A percentile compares a stretch with the other conserved stretches of the same genome.
phyloP scores from a whole-genome alignment of 2,329 filamentous ascomycete species.

The Westerdykella sp. region DNA sequence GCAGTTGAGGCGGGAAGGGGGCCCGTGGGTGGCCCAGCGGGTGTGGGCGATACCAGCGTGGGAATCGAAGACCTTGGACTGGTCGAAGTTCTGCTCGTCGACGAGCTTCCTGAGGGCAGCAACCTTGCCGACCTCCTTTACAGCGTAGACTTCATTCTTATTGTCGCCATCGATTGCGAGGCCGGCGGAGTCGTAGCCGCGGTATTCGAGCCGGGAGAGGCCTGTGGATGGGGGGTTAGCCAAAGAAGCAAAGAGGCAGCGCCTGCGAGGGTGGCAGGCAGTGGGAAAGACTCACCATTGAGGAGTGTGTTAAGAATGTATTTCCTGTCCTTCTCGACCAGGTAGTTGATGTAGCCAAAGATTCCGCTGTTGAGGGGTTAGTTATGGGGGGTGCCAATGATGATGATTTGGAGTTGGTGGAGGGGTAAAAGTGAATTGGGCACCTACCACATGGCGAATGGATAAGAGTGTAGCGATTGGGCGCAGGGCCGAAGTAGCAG shows the following conservation, averaged over 20 bases:
- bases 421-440: slow-evolving; percentile 15
- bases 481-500: slow-evolving; percentile 2
- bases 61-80: slow-evolving; percentile 91
- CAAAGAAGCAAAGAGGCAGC: slow-evolving; percentile 3
- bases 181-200: slow-evolving; percentile 96
- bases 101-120: slow-evolving; percentile 93
- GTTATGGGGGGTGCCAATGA: background rate
- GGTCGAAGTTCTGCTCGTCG: slow-evolving; percentile 72
- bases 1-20: slow-evolving; percentile 91
- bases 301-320: slow-evolving; percentile 93
- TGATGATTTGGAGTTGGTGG: background rate
- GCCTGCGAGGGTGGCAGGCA: slow-evolving; percentile 1
- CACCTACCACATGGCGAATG: slow-evolving; percentile 36
- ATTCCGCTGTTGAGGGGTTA: slow-evolving; percentile 61
- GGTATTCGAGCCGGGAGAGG: slow-evolving; percentile 92
- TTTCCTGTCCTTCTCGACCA: slow-evolving; percentile 97
- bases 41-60: slow-evolving; percentile 99
- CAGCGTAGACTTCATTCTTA: slow-evolving; percentile 94
- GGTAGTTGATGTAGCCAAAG: slow-evolving; percentile 98
- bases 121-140: slow-evolving; percentile 99
- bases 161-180: slow-evolving; percentile 95
- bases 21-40: slow-evolving; percentile 95
- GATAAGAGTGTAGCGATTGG: slow-evolving; percentile 14
- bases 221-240: slow-evolving; percentile 50
- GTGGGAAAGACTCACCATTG: slow-evolving; percentile 62